A percentile compares a stretch with the other conserved stretches of the same genome.
phyloP scores from a whole-genome alignment of 2,329 filamentous ascomycete genomes.

The Ophiostoma perfectum region DNA sequence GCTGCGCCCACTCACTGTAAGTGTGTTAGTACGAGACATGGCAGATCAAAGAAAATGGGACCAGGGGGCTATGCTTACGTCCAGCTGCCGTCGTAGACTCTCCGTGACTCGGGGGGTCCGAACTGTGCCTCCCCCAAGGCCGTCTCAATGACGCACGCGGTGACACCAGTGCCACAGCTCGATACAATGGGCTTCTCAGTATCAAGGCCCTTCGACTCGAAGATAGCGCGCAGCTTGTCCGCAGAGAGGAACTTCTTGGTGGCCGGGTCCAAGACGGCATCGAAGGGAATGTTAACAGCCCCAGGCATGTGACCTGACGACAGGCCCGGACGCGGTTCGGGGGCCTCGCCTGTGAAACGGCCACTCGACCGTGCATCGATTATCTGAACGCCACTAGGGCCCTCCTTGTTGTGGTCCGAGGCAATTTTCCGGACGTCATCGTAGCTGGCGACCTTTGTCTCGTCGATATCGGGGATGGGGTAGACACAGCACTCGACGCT shows the following conservation, averaged over 20 bases:
- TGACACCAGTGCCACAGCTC: conserved; percentile 90
- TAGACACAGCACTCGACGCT: conserved; percentile 61
- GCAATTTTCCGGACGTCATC: conserved; percentile 77
- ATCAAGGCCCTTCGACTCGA: conserved; percentile 74
- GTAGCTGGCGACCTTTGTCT: conserved; percentile 66
- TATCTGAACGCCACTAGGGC: conserved; percentile 76
- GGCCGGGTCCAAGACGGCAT: conserved; percentile 70
- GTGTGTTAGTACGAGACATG: neutral
- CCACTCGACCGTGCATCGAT: conserved; percentile 78
- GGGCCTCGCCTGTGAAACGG: conserved; percentile 74
- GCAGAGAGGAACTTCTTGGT: conserved; percentile 74
- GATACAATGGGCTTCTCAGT: conserved; percentile 75
- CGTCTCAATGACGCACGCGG: conserved; percentile 83
- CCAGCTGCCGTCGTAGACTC: conserved; percentile 95
- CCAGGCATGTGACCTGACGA: conserved; percentile 89
- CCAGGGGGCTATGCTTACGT: conserved; percentile 60
- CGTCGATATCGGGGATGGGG: conserved; percentile 56
- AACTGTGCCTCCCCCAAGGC: conserved; percentile 75
- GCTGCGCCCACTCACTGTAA: conserved; percentile 28
- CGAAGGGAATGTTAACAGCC: conserved; percentile 75
- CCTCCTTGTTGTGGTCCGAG: conserved; percentile 72
- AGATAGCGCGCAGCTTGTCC: conserved; percentile 67
- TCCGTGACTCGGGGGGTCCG: conserved; percentile 60
- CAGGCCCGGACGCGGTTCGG: conserved; percentile 80
- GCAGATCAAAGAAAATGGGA: neutral